Evolutionary conservation across 2,329 filamentous ascomycete genomes (phyloP), one percentile per base, ranked within the genome.

Genomic region (Fusarium sp.): DNA sequence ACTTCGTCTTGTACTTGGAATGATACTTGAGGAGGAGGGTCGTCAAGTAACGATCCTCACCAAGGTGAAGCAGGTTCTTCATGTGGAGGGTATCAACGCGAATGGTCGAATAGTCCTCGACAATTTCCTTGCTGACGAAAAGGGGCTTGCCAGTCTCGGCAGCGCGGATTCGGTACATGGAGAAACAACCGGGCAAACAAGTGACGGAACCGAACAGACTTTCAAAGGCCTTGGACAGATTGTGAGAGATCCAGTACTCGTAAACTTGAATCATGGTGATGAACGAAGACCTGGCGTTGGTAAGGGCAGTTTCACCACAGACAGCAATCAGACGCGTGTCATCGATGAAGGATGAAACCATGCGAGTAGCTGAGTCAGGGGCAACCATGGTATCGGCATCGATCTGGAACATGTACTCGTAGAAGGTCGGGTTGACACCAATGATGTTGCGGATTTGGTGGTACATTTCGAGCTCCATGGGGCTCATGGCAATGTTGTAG

Each of bases 241-340:
- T 97, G 87, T 99, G 96, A 61, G 96, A 98, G 79, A 99, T 99
- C 87, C 95, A 99, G 88, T 99, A 99, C 84, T 99, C 96, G 87
- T 98, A 99, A 37, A 99, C 96, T 84, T 99, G 96, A 82, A 99
- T 99, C 96, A 98, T 98, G 61, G 96, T 99, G 76, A 97, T 91
- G 80, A 97, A 94, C 1, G 96, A 98, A 8, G 93, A 89, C 83
- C 98, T 98, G 69, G 95, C 93, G 81, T 99, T 99, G 72, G 93
- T 95, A 57, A 99, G 88, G 18, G 93, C 93, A 0, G 96, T 99
- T 84, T 99, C 96, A 84, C 96, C 96, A 80, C 96, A 99, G 58
- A 96, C 91, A 64, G 93, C 96, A 79, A 98, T 96, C n/a, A 98
- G 87, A 65, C 94, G 92, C 29, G 95, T 98, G 81, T 99, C 96